Evolutionary conservation across 148 eudicot species (phyloP).

Genomic region (Dianthus caryophyllus): DNA sequence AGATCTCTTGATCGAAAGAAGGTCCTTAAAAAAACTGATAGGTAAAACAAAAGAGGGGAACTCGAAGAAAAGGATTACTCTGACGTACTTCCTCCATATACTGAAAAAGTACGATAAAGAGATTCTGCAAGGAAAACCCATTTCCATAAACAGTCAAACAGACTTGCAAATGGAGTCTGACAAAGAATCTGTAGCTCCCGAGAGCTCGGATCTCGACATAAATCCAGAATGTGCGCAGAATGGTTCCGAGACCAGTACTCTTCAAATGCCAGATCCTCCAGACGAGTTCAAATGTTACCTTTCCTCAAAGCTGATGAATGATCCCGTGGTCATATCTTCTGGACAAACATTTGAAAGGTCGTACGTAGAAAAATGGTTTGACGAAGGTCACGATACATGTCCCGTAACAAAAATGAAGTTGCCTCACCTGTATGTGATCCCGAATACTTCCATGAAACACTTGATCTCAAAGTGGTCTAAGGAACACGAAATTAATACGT

Average conservation of each 20-base stretch:
- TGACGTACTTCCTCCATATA: conserved; percentile 33
- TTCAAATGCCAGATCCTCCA: conserved; percentile 34
- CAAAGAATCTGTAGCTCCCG: conserved; percentile 11
- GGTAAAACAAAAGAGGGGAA: conserved; percentile 27
- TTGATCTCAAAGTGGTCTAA: conserved; percentile 61
- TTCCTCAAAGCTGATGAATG: conserved; percentile 64
- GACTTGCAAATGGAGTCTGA: conserved; percentile 20
- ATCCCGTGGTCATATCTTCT: conserved; percentile 81
- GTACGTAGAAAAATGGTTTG: conserved; percentile 78
- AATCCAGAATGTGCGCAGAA: conserved; percentile 7
- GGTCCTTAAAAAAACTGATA: conserved; percentile 37
- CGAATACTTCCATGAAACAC: conserved; percentile 53
- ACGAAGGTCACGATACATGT: conserved; percentile 68
- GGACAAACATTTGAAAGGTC: conserved; percentile 81
- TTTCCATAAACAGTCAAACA: conserved; percentile 20
- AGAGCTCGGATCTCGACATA: conserved; percentile 22
- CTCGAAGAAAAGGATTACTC: conserved; percentile 26
- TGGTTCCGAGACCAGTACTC: conserved; percentile 26
- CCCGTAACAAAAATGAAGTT: conserved; percentile 58
- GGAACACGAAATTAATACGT: conserved; percentile 26
- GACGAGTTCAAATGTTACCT: conserved; percentile 70
- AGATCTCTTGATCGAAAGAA: conserved; percentile 42
- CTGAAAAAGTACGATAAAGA: conserved; percentile 34
- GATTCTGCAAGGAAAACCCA: conserved; percentile 31
- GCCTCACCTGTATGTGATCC: conserved; percentile 37